Evolutionary conservation across 352 stramenopile species (phyloP).

Genomic region (Peronospora farinosa): DNA sequence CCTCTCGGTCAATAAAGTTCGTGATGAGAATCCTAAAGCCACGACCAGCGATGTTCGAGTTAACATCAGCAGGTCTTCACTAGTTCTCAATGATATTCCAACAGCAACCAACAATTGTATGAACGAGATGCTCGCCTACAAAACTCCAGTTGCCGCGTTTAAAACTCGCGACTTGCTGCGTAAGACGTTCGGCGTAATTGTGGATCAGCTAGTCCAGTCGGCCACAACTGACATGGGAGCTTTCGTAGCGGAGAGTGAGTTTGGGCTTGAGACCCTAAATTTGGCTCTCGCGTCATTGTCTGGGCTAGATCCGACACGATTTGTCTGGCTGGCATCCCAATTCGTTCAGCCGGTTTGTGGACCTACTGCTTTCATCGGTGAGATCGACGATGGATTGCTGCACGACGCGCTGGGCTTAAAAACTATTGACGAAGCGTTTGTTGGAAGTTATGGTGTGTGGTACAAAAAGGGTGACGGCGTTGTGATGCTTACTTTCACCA

Average conservation of each 20-base stretch:
- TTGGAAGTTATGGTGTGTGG: constrained; percentile 21
- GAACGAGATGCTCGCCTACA: constrained; percentile 16
- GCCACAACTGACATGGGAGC: constrained; percentile 11
- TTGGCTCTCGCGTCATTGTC: constrained; percentile 9
- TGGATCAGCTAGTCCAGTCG: constrained; percentile 18
- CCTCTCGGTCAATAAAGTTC: constrained; percentile 9
- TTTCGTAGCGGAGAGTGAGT: constrained; percentile 10
- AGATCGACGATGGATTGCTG: constrained; percentile 24
- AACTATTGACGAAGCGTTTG: constrained; percentile 17
- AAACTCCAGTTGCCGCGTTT: constrained; percentile 18
- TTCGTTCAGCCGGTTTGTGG: constrained; percentile 21
- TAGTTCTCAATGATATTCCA: constrained; percentile 16
- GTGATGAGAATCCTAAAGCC: constrained; percentile 6
- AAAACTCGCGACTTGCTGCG: constrained; percentile 21
- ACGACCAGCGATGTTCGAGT: constrained; percentile 16
- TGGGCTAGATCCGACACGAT: constrained; percentile 17
- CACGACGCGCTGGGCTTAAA: constrained; percentile 17
- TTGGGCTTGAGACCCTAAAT: constrained; percentile 15
- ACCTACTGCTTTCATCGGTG: constrained; percentile 18
- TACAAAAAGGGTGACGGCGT: constrained; percentile 15
- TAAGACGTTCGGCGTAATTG: constrained; percentile 22
- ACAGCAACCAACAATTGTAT: constrained; percentile 23
- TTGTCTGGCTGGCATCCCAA: constrained; percentile 22
- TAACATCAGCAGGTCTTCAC: constrained; percentile 11
- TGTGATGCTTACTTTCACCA: constrained; percentile 20